Percentiles rank a stretch among this genome's conserved stretches.
Evolutionary conservation across 192 early-diverging fungal genomes (phyloP).

Genomic region (Martensiomyces pterosporus): DNA sequence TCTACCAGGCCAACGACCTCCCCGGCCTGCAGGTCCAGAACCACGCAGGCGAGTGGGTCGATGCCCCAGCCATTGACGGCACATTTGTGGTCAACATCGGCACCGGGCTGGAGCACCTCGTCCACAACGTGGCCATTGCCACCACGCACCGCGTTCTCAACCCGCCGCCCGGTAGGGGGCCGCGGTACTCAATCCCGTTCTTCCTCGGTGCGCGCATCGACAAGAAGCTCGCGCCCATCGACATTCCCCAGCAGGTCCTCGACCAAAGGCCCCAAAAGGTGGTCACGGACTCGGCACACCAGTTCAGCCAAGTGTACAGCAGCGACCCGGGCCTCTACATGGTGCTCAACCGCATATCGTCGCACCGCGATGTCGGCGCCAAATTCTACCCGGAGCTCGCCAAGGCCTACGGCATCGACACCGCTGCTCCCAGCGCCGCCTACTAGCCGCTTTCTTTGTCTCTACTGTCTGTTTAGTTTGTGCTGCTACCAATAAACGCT

Average conservation of each 20-base stretch:
- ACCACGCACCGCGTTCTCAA: slow-evolving; percentile 60
- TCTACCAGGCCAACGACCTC: slow-evolving; percentile 55
- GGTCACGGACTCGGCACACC: slow-evolving; percentile 37
- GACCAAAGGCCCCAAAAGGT: slow-evolving; percentile 9
- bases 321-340: slow-evolving; percentile 12
- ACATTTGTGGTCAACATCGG: slow-evolving; percentile 67
- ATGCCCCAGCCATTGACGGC: slow-evolving; percentile 53
- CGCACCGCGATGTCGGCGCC: slow-evolving; percentile 25
- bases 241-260: slow-evolving; percentile 20
- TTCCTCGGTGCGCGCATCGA: slow-evolving; percentile 52
- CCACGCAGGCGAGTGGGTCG: slow-evolving; percentile 58
- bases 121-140: slow-evolving; percentile 48
- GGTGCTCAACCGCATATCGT: slow-evolving; percentile 31
- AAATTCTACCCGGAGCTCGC: slow-evolving; percentile 19
- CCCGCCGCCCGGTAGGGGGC: slow-evolving; percentile 40
- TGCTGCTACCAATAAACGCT: neutral
- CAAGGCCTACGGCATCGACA: slow-evolving; percentile 2
- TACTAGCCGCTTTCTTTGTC: no score
- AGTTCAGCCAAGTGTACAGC: slow-evolving; percentile 13
- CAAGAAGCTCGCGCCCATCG: slow-evolving; percentile 28
- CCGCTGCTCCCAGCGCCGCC: neutral
- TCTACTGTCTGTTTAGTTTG: no score
- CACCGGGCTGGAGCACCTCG: slow-evolving; percentile 56
- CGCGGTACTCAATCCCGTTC: slow-evolving; percentile 55
- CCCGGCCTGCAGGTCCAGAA: slow-evolving; percentile 64